Evolutionary conservation across 352 stramenopile species (phyloP).

Genomic region (Peronospora tabacina): DNA sequence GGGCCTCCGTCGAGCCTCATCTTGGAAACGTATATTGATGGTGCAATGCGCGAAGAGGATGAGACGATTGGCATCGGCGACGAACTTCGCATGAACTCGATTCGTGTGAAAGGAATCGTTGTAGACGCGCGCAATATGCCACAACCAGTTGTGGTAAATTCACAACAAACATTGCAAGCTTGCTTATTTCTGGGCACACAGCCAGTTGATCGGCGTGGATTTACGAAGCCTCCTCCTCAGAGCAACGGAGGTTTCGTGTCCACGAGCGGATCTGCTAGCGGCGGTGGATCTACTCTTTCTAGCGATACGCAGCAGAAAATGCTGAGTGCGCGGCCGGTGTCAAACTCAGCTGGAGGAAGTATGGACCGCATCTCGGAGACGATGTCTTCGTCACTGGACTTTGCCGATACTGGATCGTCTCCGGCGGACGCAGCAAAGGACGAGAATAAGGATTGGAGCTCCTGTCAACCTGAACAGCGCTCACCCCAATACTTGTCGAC

Average conservation of each 20-base stretch:
- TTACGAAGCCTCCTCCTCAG: conserved; percentile 80
- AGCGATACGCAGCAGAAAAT: conserved; percentile 56
- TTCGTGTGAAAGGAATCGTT: conserved; percentile 82
- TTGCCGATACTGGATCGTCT: conserved; percentile 54
- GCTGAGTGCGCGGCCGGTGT: conserved; percentile 46
- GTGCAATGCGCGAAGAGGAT: conserved; percentile 65
- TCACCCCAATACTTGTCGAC: conserved; percentile 53
- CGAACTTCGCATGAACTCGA: conserved; percentile 81
- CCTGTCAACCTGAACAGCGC: conserved; percentile 77
- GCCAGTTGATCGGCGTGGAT: conserved; percentile 75
- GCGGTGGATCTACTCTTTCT: conserved; percentile 33
- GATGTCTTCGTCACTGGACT: conserved; percentile 40
- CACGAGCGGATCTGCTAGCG: conserved; percentile 24
- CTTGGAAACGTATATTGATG: conserved; percentile 85
- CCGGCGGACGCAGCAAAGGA: conserved; percentile 54
- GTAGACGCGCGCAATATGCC: conserved; percentile 83
- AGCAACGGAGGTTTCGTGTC: conserved; percentile 83
- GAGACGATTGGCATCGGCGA: conserved; percentile 67
- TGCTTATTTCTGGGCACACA: conserved; percentile 83
- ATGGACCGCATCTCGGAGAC: conserved; percentile 71
- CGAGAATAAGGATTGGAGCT: conserved; percentile 87
- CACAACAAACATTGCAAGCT: conserved; percentile 79
- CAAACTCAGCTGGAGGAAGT: conserved; percentile 32
- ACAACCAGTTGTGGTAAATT: conserved; percentile 81
- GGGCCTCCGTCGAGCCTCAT: conserved; percentile 80